Evolutionary conservation across 2,329 filamentous ascomycete species (phyloP), one percentile per base, ranked within the genome.

Genomic region (Pseudogymnoascus sp.): DNA sequence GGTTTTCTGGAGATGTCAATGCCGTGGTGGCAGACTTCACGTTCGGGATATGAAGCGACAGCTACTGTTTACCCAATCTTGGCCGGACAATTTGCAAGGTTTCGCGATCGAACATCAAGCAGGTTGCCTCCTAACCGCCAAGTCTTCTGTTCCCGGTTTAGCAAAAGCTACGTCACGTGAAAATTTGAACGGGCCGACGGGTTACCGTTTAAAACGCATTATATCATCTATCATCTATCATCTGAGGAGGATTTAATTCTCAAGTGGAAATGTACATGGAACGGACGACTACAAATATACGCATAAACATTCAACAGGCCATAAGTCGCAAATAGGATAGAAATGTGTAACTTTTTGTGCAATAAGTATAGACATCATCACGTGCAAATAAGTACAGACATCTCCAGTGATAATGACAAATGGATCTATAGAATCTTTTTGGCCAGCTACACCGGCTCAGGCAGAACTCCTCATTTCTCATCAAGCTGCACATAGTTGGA

Each of bases 401-500:
- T 47, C n/a, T 33, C 47, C 29, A 54, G n/a, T 35, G 47, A 54
- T 54, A 54, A 54, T 33, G 29, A 13, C 29, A 54, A 33, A 54
- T 54, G 47, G n/a, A 54, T 33, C 47, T 54, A 54, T 21, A 54
- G 47, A 33, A 54, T 54, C 47, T 33, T 54, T 33, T 54, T 33
- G 47, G 29, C 47, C n/a, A 54, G 47, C 47, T 54, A 54, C 15
- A 21, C 29, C 47, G 29, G 35, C 29, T n/a, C 15, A 54, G 29
- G 13, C 29, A 13, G 9, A 4, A 13, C 10, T 33, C 35, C 35
- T 54, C 47, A 54, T 65, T 60, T 72, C 39, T 72, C 68, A 59
- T 73, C 67, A 57, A 87, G 74, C 72, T 86, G 77, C 65, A 88
- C 86, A 68, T 88, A 88, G 73, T 88, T 88, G 71, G 85, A 82